phyloP scores from a whole-genome alignment of 805 yeast species.

The Priceomyces melissophilus region DNA sequence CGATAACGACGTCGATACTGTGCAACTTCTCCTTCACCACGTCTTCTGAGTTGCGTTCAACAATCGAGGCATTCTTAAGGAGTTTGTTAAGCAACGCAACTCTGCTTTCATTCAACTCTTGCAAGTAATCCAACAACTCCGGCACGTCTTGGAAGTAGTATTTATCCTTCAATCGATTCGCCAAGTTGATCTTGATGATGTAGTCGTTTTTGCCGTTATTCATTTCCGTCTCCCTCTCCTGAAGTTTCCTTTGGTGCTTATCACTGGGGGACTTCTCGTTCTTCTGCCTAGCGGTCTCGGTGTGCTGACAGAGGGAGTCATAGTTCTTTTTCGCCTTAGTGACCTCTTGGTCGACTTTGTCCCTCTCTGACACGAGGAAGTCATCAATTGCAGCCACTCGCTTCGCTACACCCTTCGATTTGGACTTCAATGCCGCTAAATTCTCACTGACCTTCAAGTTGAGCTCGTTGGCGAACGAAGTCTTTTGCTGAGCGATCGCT shows the following conservation, averaged over 20 bases:
- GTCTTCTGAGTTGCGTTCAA: slow-evolving; percentile 52
- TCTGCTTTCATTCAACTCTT: slow-evolving; percentile 77
- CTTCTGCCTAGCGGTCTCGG: slow-evolving; percentile 79
- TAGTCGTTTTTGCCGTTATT: slow-evolving; percentile 82
- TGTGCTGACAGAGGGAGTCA: slow-evolving; percentile 72
- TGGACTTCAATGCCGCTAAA: slow-evolving; percentile 49
- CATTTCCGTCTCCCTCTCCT: slow-evolving; percentile 75
- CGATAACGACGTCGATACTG: slow-evolving; percentile 52
- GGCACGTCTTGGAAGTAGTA: slow-evolving; percentile 91
- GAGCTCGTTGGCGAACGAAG: slow-evolving; percentile 57
- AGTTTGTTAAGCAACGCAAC: slow-evolving; percentile 68
- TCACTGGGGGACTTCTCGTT: slow-evolving; percentile 53
- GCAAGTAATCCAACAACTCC: slow-evolving; percentile 79
- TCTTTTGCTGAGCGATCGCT: slow-evolving; percentile 64
- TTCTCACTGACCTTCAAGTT: slow-evolving; percentile 59
- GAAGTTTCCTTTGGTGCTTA: slow-evolving; percentile 50
- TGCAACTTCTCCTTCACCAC: slow-evolving; percentile 49
- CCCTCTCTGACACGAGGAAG: slow-evolving; percentile 46
- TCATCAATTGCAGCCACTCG: slow-evolving; percentile 59
- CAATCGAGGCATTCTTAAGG: slow-evolving; percentile 54
- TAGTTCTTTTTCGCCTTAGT: slow-evolving; percentile 69
- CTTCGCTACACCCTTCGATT: slow-evolving; percentile 51
- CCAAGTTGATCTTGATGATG: slow-evolving; percentile 73
- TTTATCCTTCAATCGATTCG: slow-evolving; percentile 90
- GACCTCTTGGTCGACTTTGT: slow-evolving; percentile 53